These are phyloP conservation scores for Penicillium arizonense DNA, from an alignment of 495 filamentous ascomycete species.

Conservation along the genomic window DNA sequence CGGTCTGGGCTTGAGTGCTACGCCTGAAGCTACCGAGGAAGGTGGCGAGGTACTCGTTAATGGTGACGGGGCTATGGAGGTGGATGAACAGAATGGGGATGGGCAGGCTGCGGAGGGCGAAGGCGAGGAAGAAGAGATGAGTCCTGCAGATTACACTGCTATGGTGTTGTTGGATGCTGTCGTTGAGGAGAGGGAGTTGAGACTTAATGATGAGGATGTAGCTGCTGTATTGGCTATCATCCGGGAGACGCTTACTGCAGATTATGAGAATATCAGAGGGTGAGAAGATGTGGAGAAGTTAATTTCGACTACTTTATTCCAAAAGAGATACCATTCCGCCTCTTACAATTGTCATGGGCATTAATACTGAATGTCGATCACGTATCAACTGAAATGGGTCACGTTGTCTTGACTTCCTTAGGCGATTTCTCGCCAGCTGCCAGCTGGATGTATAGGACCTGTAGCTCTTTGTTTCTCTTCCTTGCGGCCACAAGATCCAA, in stretches of 20 bases:
- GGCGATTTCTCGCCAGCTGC: too few species aligned
- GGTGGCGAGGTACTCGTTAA: constrained; percentile 17
- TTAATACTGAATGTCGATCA: too few species aligned
- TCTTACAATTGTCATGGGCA: not conserved
- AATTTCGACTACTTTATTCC: not conserved
- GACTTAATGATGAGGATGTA: constrained; percentile 39
- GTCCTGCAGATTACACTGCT: constrained; percentile 33
- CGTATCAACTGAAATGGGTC: too few species aligned
- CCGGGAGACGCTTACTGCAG: constrained; percentile 29
- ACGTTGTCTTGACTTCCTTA: too few species aligned
- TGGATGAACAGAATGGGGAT: constrained; percentile 19
- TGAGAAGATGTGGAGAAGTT: not conserved
- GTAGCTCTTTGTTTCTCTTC: too few species aligned
- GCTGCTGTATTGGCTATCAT: constrained; percentile 34
- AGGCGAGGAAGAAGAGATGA: constrained; percentile 19
- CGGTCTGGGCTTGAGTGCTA: constrained; percentile 31
- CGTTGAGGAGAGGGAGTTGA: constrained; percentile 44
- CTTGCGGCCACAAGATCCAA: too few species aligned
- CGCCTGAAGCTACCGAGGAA: constrained; percentile 1
- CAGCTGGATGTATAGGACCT: too few species aligned
- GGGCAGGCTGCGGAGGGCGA: constrained; percentile 21
- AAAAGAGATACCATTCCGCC: not conserved
- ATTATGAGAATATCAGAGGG: constrained; percentile 13
- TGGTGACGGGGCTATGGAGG: constrained; percentile 22
- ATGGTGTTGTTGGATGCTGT: constrained; percentile 41